Evolutionary conservation across 225 moss, liverwort and hornwort species (phyloP).

Genomic region (Physcomitrellopsis africana): DNA sequence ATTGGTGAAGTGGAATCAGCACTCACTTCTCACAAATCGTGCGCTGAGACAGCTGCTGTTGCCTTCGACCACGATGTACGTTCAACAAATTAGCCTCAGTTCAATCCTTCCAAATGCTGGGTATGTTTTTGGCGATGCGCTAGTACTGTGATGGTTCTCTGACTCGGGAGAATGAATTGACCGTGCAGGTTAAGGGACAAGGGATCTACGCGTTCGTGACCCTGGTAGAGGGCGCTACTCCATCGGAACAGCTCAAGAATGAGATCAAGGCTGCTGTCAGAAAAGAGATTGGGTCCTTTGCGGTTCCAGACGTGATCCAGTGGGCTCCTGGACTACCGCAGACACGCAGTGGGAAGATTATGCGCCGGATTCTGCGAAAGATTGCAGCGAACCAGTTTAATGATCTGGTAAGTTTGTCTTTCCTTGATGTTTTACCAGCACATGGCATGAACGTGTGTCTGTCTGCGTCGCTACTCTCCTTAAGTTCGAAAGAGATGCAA

Average conservation of each 20-base stretch:
- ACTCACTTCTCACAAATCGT: slow-evolving; percentile 61
- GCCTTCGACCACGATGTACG: slow-evolving; percentile 81
- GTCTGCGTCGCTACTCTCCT: background rate
- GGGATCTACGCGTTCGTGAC: slow-evolving; percentile 83
- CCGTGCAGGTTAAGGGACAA: slow-evolving; percentile 76
- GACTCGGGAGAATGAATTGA: too few species aligned
- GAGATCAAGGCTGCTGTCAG: slow-evolving; percentile 61
- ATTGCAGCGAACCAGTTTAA: slow-evolving; percentile 72
- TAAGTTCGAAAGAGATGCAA: background rate
- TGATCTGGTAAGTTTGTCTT: slow-evolving; percentile 54
- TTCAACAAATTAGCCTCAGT: background rate
- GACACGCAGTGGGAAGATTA: slow-evolving; percentile 85
- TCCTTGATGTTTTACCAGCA: background rate
- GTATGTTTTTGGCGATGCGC: background rate
- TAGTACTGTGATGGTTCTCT: too few species aligned
- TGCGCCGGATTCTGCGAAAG: slow-evolving; percentile 82
- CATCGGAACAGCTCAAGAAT: slow-evolving; percentile 65
- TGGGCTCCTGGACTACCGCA: slow-evolving; percentile 79
- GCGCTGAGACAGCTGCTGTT: slow-evolving; percentile 85
- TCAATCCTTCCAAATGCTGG: background rate
- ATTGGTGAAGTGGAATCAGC: slow-evolving; percentile 91
- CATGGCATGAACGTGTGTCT: background rate
- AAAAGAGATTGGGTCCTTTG: slow-evolving; percentile 84
- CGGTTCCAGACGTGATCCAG: slow-evolving; percentile 70
- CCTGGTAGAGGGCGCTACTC: slow-evolving; percentile 49